These are phyloP conservation scores for Thielaviopsis ethacetica DNA, from an alignment of 2,329 filamentous ascomycete species.

Conservation along the genomic window DNA sequence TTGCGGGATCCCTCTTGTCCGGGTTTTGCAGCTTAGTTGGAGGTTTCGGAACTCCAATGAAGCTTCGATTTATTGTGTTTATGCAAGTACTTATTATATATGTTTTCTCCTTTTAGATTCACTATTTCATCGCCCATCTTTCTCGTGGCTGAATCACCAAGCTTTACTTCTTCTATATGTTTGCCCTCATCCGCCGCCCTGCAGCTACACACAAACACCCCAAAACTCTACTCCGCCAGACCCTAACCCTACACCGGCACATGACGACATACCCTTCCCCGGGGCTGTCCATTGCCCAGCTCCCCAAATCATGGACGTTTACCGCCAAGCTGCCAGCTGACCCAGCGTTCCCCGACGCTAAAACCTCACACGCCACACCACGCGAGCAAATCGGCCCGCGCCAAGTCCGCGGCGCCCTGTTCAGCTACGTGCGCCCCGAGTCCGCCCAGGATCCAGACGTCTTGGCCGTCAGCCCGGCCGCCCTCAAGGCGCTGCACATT, in stretches of 20 bases:
- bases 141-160: background rate
- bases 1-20: too few species aligned
- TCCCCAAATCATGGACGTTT: constrained; percentile 50
- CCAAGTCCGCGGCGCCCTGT: constrained; percentile 69
- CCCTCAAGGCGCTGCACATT: constrained; percentile 69
- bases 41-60: too few species aligned
- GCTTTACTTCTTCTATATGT: background rate
- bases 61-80: too few species aligned
- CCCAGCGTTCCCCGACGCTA: constrained; percentile 60
- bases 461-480: constrained; percentile 61
- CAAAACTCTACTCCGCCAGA: background rate
- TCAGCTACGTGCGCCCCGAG: constrained; percentile 81
- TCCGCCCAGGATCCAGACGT: constrained; percentile 56
- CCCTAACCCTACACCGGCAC: constrained; percentile 1
- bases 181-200: background rate
- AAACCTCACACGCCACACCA: constrained; percentile 64
- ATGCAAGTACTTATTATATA: too few species aligned
- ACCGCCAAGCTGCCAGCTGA: constrained; percentile 60
- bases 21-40: too few species aligned
- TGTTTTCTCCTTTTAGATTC: too few species aligned
- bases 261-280: background rate
- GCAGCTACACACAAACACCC: background rate
- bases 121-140: too few species aligned
- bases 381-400: constrained; percentile 63
- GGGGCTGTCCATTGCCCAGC: constrained; percentile 28